These are phyloP conservation scores for Intubia oerlemansii DNA, from an alignment of 2,329 filamentous ascomycete genomes.

Conservation along the genomic window DNA sequence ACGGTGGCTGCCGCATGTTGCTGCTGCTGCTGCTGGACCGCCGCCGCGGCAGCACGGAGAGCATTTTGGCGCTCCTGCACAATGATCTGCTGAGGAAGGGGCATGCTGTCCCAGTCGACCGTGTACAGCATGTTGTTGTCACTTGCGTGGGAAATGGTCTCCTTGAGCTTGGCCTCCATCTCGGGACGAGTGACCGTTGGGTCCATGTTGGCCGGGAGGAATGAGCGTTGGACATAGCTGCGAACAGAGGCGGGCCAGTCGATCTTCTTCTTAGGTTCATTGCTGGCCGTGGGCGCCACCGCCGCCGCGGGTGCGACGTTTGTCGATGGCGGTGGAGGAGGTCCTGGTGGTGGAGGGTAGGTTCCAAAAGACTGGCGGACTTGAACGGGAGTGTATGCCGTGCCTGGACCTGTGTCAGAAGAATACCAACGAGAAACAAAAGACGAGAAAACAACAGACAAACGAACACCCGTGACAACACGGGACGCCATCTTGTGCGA, in stretches of 20 bases:
- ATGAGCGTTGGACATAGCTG: constrained; percentile 74
- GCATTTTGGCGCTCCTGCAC: constrained; percentile 36
- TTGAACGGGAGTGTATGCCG: constrained; percentile 22
- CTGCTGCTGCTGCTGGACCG: constrained; percentile 3
- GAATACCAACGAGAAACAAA: neutral
- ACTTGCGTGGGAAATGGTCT: constrained; percentile 65
- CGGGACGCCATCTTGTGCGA: no score
- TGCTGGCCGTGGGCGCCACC: neutral
- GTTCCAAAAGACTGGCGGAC: constrained; percentile 17
- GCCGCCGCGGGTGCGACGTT: neutral
- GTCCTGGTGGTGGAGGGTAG: constrained; percentile 5
- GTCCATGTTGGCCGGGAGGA: constrained; percentile 51
- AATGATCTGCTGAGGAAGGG: constrained; percentile 69
- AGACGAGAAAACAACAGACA: no score
- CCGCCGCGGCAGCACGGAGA: constrained; percentile 3
- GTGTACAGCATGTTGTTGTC: constrained; percentile 48
- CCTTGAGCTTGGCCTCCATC: constrained; percentile 67
- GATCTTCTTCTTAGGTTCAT: constrained; percentile 30
- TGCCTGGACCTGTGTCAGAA: no score
- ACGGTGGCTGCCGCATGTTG: neutral
- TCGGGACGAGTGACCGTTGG: constrained; percentile 40
- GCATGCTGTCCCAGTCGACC: constrained; percentile 67
- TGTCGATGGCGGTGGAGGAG: constrained; percentile 1
- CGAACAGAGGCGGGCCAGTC: constrained; percentile 71
- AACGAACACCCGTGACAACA: no score